Evolutionary conservation across 2,329 filamentous ascomycete genomes (phyloP), one percentile per base, ranked within the genome.

Genomic region (Hymenoscyphus infarciens): DNA sequence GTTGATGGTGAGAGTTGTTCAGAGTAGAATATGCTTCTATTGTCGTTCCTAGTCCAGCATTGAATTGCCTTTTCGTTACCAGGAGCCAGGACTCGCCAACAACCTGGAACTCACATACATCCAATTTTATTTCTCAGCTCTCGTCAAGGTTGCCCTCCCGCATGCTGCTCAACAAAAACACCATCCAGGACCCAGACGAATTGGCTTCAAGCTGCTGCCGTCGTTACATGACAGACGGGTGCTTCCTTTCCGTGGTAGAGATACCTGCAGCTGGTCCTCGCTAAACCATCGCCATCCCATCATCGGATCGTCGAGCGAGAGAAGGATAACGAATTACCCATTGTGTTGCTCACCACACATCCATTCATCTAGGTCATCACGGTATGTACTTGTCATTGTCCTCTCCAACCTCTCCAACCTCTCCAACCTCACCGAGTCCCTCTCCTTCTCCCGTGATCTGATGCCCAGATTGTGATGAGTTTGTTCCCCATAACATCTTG

Each of bases 391-490:
- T 45, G 39, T 22, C 39, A 45, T 19, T 45, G 39, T 22, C 39
- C n/a, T 45, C 39, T 52, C 45, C 19, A 22, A 25, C 8, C 19
- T 19, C 19, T 27, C 25, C 25, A 27, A 27, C 25, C 25, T 31
- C 29, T 31, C 29, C 35, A 38, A 38, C 13, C 35, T 38, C 35
- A 22, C 45, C 19, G 45, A 22, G 45, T 52, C 19, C 19, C 45
- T 52, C 13, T 55, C 53, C 16, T n/a, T 19, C 25, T 55, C 53
- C 27, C 27, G 53, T 31, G 25, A n/a, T 55, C 60, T 31, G 29
- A 35, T 39, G 22, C 45, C 39, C 54, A 57, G 31, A 27, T 61
- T 54, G 39, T 60, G 58, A 57, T 35, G 55, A 56, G 39, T 53
- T 61, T 57, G n/a, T 52, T 52, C 45, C 45, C 45, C 42, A n/a